Percentiles rank a stretch among this genome's conserved stretches.
These are phyloP conservation scores for Suhomyces emberorum DNA, from an alignment of 805 yeast species.

Conservation along the genomic window DNA sequence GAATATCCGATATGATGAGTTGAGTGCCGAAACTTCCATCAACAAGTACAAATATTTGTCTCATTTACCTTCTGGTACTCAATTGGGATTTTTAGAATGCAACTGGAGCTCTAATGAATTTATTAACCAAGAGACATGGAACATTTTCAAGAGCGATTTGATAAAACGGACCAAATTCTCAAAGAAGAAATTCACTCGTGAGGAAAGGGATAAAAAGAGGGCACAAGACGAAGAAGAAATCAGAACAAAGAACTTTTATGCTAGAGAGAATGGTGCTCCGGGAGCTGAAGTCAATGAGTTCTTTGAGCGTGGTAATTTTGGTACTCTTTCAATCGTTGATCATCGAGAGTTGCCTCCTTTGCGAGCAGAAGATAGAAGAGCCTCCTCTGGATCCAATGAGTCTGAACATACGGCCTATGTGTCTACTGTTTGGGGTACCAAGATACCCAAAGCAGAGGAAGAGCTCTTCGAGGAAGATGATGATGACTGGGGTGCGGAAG, in stretches of 20 bases:
- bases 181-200: constrained; percentile 48
- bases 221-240: constrained; percentile 60
- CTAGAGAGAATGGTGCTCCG: constrained; percentile 50
- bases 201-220: constrained; percentile 55
- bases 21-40: constrained; percentile 56
- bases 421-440: constrained; percentile 79
- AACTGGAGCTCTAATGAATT: constrained; percentile 58
- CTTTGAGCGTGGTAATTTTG: constrained; percentile 20
- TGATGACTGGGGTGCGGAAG: constrained; percentile 48
- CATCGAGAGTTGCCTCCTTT: constrained; percentile 33
- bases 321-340: constrained; percentile 37
- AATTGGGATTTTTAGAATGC: constrained; percentile 78
- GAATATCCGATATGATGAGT: constrained; percentile 62
- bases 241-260: constrained; percentile 56
- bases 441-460: constrained; percentile 43
- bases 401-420: constrained; percentile 23
- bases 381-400: constrained; percentile 11
- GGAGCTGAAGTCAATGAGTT: constrained; percentile 9
- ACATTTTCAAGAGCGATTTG: constrained; percentile 52
- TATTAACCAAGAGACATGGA: constrained; percentile 34
- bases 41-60: constrained; percentile 69
- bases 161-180: constrained; percentile 52
- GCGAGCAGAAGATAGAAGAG: constrained; percentile 3
- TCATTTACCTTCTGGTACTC: constrained; percentile 83
- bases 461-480: constrained; percentile 28